Conservation (phyloP, 805 yeast species). For the Suhomyces sp. region DNA sequence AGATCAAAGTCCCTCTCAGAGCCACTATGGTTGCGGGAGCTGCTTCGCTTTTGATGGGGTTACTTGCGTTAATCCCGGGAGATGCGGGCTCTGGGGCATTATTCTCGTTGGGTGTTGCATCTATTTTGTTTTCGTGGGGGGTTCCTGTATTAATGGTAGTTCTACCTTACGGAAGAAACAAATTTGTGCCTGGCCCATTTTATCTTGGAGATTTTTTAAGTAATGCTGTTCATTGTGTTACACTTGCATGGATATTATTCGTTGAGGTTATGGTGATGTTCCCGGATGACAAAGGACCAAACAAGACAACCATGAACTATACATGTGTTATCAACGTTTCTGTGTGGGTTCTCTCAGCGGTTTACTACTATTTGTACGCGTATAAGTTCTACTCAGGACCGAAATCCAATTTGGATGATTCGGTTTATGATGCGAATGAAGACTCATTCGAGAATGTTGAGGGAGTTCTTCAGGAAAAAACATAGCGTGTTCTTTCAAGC, state of each 20-base stretch:
- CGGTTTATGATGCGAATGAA: neutral
- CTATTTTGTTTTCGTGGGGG: conserved; percentile 63
- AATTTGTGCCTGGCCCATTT: conserved; percentile 66
- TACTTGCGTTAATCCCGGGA: conserved; percentile 53
- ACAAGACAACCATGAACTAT: conserved; percentile 60
- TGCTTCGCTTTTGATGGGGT: conserved; percentile 52
- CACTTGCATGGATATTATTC: conserved; percentile 50
- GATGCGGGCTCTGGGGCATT: conserved; percentile 62
- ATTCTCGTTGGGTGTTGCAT: conserved; percentile 60
- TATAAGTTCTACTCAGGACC: conserved; percentile 60
- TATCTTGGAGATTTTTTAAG: conserved; percentile 52
- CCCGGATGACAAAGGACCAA: conserved; percentile 47
- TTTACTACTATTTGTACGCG: conserved; percentile 53
- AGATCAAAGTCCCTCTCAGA: conserved; percentile 58
- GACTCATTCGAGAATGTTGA: neutral
- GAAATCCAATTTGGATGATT: conserved; percentile 10
- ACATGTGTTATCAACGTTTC: conserved; percentile 63
- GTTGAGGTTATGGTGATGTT: conserved; percentile 59
- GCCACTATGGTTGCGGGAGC: conserved; percentile 56
- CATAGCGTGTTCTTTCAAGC: neutral
- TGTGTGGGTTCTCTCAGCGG: conserved; percentile 51
- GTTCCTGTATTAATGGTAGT: conserved; percentile 52
- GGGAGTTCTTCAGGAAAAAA: neutral
- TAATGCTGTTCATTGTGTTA: conserved; percentile 42
- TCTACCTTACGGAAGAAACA: conserved; percentile 45